Percentiles rank a stretch among this genome's conserved stretches.
Evolutionary conservation across 1,284 basidiomycete genomes (phyloP).

Genomic region (Tilletia setariae): DNA sequence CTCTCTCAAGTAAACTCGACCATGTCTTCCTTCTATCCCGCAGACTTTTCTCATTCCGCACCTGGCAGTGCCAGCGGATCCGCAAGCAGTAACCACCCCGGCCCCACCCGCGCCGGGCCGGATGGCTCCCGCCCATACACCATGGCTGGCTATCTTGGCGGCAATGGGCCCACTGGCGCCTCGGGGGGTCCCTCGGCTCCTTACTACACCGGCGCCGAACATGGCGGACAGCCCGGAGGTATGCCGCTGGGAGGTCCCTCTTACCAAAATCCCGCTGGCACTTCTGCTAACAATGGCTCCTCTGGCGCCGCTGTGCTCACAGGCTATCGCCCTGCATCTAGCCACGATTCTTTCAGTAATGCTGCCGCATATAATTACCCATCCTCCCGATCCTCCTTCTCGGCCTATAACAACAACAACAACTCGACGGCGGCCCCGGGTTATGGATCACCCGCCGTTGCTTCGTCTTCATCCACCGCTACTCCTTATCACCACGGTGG

Average conservation of each 20-base stretch:
- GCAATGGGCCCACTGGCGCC: neutral
- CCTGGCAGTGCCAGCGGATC: constrained; percentile 9
- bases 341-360: neutral
- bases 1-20: neutral
- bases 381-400: constrained; percentile 7
- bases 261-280: neutral
- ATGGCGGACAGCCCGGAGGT: neutral
- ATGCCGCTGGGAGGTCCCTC: neutral
- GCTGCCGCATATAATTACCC: constrained; percentile 7
- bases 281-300: neutral
- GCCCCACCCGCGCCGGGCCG: neutral
- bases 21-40: constrained; percentile 13
- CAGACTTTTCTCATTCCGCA: constrained; percentile 11
- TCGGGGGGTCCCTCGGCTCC: neutral
- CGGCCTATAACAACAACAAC: too few species aligned
- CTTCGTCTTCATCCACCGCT: neutral
- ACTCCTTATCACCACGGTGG: constrained; percentile 8
- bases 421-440: neutral
- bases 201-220: neutral
- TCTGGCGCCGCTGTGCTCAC: neutral
- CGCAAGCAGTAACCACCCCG: neutral
- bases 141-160: constrained; percentile 10
- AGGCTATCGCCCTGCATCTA: constrained; percentile 5
- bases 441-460: neutral
- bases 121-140: constrained; percentile 10